Evolutionary conservation across 2,329 filamentous ascomycete species (phyloP).

Genomic region (Cladophialophora psammophila): DNA sequence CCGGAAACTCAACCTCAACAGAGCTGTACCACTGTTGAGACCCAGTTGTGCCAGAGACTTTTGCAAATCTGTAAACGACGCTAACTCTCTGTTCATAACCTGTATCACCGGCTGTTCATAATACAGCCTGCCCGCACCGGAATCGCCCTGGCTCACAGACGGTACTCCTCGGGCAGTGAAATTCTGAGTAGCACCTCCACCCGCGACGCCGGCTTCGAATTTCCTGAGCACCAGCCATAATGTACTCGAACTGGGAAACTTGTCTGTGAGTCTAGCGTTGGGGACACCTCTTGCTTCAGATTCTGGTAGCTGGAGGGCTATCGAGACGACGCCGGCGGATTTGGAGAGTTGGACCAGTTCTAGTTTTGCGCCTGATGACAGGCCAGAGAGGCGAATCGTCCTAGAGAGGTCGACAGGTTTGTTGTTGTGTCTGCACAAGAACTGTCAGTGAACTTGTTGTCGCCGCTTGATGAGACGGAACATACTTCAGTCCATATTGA

Average conservation of each 20-base stretch:
- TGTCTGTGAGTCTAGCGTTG: slow-evolving; percentile 76
- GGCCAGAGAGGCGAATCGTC: slow-evolving; percentile 81
- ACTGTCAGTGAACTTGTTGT: slow-evolving; percentile 2
- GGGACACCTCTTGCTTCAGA: slow-evolving; percentile 70
- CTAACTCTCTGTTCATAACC: slow-evolving; percentile 80
- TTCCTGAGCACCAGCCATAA: slow-evolving; percentile 90
- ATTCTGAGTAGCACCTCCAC: slow-evolving; percentile 65
- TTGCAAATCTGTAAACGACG: slow-evolving; percentile 80
- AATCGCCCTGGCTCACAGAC: slow-evolving; percentile 60
- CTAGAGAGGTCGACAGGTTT: slow-evolving; percentile 85
- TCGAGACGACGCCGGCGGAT: slow-evolving; percentile 82
- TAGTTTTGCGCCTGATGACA: slow-evolving; percentile 85
- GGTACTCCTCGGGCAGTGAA: slow-evolving; percentile 85
- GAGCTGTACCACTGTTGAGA: slow-evolving; percentile 80
- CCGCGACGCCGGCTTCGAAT: slow-evolving; percentile 80
- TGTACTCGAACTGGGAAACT: slow-evolving; percentile 85
- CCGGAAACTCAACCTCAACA: slow-evolving; percentile 79
- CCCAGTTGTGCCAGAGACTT: slow-evolving; percentile 88
- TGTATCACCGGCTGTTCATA: slow-evolving; percentile 88
- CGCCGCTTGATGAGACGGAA: slow-evolving; percentile 15
- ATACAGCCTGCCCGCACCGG: slow-evolving; percentile 75
- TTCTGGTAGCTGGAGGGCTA: slow-evolving; percentile 84
- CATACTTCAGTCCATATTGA: slow-evolving; percentile 81
- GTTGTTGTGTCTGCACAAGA: slow-evolving; percentile 71
- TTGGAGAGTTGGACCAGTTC: slow-evolving; percentile 88